Conservation (phyloP, 208 protist genomes). For the Trypanosomatidae sp. region DNA sequence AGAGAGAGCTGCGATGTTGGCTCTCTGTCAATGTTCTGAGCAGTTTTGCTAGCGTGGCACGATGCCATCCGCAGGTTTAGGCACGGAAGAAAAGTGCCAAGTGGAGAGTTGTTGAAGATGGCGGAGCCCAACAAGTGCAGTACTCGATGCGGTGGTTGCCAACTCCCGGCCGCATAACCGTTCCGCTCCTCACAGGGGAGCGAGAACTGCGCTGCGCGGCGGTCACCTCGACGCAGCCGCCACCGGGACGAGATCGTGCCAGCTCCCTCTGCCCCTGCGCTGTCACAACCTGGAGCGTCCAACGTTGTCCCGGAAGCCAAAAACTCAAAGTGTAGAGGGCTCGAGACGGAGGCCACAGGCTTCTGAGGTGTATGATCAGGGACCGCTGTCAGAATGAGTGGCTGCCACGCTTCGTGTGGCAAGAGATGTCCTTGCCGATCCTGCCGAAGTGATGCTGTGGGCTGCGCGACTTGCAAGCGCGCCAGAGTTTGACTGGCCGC, state of each 20-base stretch:
- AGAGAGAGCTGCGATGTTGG: neutral
- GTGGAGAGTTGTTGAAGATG: constrained; percentile 33
- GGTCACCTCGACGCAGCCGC: neutral
- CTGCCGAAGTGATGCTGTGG: neutral
- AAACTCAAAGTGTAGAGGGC: neutral
- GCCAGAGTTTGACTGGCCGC: constrained; percentile 12
- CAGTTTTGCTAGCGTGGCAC: constrained; percentile 3
- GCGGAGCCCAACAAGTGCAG: constrained; percentile 31
- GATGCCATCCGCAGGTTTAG: constrained; percentile 21
- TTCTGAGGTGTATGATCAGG: neutral
- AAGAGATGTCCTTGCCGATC: neutral
- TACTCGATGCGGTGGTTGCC: constrained; percentile 22
- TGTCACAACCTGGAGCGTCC: neutral
- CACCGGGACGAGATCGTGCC: neutral
- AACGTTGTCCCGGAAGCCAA: neutral
- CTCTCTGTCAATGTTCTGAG: neutral
- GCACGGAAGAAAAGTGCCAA: constrained; percentile 24
- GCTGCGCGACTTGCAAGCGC: constrained; percentile 4
- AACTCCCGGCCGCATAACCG: neutral
- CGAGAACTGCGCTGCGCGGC: neutral
- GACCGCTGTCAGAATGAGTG: constrained; percentile 4
- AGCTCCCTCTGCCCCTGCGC: neutral
- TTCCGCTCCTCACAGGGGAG: neutral
- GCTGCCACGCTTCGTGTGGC: constrained; percentile 14
- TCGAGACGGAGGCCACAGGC: neutral